Percentiles rank a stretch among this genome's conserved stretches.
These are phyloP conservation scores for Solanum bukasovii DNA, from an alignment of 257 asterid species.

Conservation along the genomic window DNA sequence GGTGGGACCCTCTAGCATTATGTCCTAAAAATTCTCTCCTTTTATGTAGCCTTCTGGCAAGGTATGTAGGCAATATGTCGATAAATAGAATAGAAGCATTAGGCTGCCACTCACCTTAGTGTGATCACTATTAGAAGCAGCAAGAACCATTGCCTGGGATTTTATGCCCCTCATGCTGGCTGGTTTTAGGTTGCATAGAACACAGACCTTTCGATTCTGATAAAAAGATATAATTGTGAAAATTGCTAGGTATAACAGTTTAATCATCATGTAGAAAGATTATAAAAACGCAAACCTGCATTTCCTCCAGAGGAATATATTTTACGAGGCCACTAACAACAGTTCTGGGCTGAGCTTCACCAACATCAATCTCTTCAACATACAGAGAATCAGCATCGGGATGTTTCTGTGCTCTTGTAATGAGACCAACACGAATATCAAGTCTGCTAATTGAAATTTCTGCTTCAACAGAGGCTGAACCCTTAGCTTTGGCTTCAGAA, in stretches of 20 bases:
- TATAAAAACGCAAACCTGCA: slow-evolving; percentile 59
- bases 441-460: slow-evolving; percentile 66
- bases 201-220: slow-evolving; percentile 93
- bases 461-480: slow-evolving; percentile 37
- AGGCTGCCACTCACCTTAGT: slow-evolving; percentile 35
- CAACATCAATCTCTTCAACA: slow-evolving; percentile 97
- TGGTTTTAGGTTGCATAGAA: slow-evolving; percentile 96
- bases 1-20: not conserved
- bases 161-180: slow-evolving; percentile 86
- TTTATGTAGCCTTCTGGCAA: not conserved
- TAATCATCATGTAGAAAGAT: slow-evolving; percentile 7
- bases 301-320: slow-evolving; percentile 76
- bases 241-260: not conserved
- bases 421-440: slow-evolving; percentile 90
- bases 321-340: slow-evolving; percentile 98
- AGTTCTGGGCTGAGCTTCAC: slow-evolving; percentile 80
- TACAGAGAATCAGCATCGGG: slow-evolving; percentile 89
- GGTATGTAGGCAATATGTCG: not conserved
- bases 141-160: slow-evolving; percentile 98
- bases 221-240: not conserved
- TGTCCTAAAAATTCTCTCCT: not conserved
- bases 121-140: slow-evolving; percentile 72
- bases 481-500: slow-evolving; percentile 51
- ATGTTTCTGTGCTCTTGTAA: slow-evolving; percentile 73
- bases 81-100: not conserved